Conservation (phyloP, 176 grass and related monocot genomes). For the Ensete glaucum region DNA sequence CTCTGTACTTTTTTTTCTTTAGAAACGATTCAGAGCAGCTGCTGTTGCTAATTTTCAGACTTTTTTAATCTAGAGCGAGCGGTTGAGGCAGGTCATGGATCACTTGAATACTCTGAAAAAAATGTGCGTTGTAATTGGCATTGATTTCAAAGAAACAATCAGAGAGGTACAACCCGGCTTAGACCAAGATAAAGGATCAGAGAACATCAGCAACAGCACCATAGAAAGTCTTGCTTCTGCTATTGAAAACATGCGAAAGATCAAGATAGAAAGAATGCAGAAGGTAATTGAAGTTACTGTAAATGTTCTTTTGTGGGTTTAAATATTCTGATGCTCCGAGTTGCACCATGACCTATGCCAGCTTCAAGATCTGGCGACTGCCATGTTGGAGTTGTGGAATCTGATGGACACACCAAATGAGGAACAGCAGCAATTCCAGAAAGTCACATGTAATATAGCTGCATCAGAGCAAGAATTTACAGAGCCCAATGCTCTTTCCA, state of each 20-base stretch:
- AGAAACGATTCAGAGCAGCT: background rate
- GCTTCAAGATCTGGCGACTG: slow-evolving; percentile 70
- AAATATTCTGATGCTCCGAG: background rate
- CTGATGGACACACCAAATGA: slow-evolving; percentile 90
- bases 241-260: slow-evolving; percentile 39
- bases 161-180: slow-evolving; percentile 3
- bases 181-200: slow-evolving; percentile 3
- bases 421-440: slow-evolving; percentile 72
- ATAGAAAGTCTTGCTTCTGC: slow-evolving; percentile 34
- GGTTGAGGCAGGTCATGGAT: slow-evolving; percentile 41
- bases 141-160: slow-evolving; percentile 28
- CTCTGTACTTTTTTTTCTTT: too few relatives aligned
- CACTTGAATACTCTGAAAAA: slow-evolving; percentile 33
- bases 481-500: slow-evolving; percentile 46
- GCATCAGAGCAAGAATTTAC: slow-evolving; percentile 85
- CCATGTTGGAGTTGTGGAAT: slow-evolving; percentile 83
- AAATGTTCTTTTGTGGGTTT: background rate
- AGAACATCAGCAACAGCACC: slow-evolving; percentile 34
- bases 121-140: slow-evolving; percentile 50
- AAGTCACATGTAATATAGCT: slow-evolving; percentile 82
- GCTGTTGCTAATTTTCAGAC: slow-evolving; percentile 6
- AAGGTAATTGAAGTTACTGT: slow-evolving; percentile 25
- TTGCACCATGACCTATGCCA: slow-evolving; percentile 8
- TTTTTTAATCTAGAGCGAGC: slow-evolving; percentile 34
- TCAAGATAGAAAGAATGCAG: slow-evolving; percentile 57